These are phyloP conservation scores for Yamadazyma takamatsuzukensis DNA, from an alignment of 805 yeast species.

Conservation along the genomic window DNA sequence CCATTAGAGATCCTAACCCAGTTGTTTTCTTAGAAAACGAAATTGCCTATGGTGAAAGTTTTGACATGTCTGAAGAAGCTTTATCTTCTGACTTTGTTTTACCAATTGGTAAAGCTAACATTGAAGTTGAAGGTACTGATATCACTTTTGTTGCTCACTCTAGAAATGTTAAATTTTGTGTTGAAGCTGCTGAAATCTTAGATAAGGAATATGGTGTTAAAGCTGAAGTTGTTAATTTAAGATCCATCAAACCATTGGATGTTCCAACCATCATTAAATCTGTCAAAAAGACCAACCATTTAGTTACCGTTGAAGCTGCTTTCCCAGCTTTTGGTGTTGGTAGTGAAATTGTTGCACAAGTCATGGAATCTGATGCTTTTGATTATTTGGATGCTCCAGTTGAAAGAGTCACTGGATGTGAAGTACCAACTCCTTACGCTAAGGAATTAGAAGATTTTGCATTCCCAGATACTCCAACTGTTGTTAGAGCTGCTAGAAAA, in stretches of 20 bases:
- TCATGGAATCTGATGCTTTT: constrained; percentile 97
- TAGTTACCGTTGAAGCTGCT: constrained; percentile 94
- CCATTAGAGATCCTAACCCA: constrained; percentile 98
- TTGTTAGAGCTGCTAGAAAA: constrained; percentile 81
- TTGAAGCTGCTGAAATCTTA: constrained; percentile 86
- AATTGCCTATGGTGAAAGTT: constrained; percentile 86
- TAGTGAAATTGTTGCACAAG: constrained; percentile 94
- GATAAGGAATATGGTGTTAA: constrained; percentile 81
- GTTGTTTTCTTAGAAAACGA: constrained; percentile 95
- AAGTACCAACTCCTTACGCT: constrained; percentile 99
- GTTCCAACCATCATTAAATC: constrained; percentile 79
- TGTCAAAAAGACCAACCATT: constrained; percentile 94
- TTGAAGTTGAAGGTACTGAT: constrained; percentile 91
- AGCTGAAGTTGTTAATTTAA: constrained; percentile 92
- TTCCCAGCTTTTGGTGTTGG: constrained; percentile 99
- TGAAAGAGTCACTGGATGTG: constrained; percentile 98
- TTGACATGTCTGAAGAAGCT: constrained; percentile 86
- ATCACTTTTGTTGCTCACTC: constrained; percentile 87
- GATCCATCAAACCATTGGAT: constrained; percentile 96
- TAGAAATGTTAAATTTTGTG: constrained; percentile 80
- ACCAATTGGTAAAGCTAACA: constrained; percentile 94
- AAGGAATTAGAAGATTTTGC: constrained; percentile 95
- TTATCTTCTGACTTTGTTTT: constrained; percentile 82
- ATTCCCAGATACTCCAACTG: constrained; percentile 93
- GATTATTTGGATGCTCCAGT: constrained; percentile 98